These are phyloP conservation scores for Boletus bicolor DNA, from an alignment of 768 basidiomycete species.

Conservation along the genomic window DNA sequence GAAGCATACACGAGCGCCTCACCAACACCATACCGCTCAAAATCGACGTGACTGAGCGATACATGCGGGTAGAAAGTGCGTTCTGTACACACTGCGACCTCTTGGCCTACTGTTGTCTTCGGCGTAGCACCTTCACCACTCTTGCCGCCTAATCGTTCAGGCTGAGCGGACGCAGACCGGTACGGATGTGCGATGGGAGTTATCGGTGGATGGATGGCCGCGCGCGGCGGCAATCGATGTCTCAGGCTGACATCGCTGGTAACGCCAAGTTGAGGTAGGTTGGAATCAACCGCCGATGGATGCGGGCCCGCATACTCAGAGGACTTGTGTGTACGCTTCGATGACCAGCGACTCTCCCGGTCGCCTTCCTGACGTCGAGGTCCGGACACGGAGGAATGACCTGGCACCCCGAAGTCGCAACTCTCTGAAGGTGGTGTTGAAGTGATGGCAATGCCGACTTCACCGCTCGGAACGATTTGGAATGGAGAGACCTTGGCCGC, in stretches of 20 bases:
- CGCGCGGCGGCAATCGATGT: constrained; percentile 36
- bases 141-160: neutral
- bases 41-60: constrained; percentile 28
- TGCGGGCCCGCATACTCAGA: constrained; percentile 43
- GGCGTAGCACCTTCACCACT: neutral
- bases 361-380: neutral
- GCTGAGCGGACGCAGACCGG: constrained; percentile 1
- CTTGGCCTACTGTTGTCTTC: neutral
- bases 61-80: constrained; percentile 14
- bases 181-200: constrained; percentile 32
- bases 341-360: constrained; percentile 4
- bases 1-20: constrained; percentile 57
- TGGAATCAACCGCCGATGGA: constrained; percentile 31
- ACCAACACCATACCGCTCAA: constrained; percentile 57
- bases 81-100: neutral
- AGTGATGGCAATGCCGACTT: constrained; percentile 44
- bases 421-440: constrained; percentile 34
- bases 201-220: constrained; percentile 20
- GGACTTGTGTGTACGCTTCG: constrained; percentile 20
- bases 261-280: constrained; percentile 9
- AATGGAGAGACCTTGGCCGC: constrained; percentile 26
- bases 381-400: constrained; percentile 2
- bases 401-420: constrained; percentile 11
- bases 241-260: constrained; percentile 33
- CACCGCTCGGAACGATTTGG: constrained; percentile 25